Conservation (phyloP, 495 filamentous ascomycete species). For the Penicillium paradoxum region DNA sequence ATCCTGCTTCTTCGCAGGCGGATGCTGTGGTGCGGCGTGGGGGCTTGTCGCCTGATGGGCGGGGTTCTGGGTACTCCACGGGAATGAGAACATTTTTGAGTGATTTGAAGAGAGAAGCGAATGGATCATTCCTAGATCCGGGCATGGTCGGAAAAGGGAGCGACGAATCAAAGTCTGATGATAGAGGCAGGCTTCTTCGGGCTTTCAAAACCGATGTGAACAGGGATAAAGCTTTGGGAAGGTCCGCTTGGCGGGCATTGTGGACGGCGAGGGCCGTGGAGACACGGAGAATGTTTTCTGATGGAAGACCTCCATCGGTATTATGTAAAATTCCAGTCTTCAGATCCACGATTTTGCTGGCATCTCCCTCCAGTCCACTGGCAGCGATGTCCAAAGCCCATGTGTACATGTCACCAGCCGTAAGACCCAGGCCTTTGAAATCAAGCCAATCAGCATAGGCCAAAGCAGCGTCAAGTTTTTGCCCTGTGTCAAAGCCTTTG, state of each 20-base stretch:
- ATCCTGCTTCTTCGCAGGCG: slow-evolving; percentile 74
- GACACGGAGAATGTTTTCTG: slow-evolving; percentile 66
- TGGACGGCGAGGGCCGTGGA: slow-evolving; percentile 74
- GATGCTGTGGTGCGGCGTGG: slow-evolving; percentile 55
- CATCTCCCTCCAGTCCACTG: slow-evolving; percentile 40
- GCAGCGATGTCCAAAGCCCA: slow-evolving; percentile 68
- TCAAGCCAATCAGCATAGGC: slow-evolving; percentile 80
- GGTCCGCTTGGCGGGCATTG: slow-evolving; percentile 60
- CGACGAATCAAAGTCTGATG: slow-evolving; percentile 25
- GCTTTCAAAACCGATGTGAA: slow-evolving; percentile 80
- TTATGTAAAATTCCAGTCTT: slow-evolving; percentile 57
- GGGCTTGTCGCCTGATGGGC: slow-evolving; percentile 59
- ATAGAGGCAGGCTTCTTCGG: slow-evolving; percentile 43
- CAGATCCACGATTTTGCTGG: slow-evolving; percentile 50
- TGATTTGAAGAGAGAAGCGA: slow-evolving; percentile 31
- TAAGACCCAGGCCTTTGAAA: slow-evolving; percentile 59
- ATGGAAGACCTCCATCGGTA: slow-evolving; percentile 47
- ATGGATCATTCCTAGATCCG: slow-evolving; percentile 51
- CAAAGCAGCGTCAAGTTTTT: slow-evolving; percentile 72
- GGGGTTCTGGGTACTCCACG: slow-evolving; percentile 59
- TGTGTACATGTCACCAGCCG: slow-evolving; percentile 62
- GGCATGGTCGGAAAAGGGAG: slow-evolving; percentile 49
- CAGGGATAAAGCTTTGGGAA: slow-evolving; percentile 69
- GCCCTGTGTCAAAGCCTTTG: slow-evolving; percentile 64
- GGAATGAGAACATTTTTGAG: slow-evolving; percentile 42